These are phyloP conservation scores for Sclerospora graminicola DNA, from an alignment of 352 stramenopile genomes.

Conservation along the genomic window DNA sequence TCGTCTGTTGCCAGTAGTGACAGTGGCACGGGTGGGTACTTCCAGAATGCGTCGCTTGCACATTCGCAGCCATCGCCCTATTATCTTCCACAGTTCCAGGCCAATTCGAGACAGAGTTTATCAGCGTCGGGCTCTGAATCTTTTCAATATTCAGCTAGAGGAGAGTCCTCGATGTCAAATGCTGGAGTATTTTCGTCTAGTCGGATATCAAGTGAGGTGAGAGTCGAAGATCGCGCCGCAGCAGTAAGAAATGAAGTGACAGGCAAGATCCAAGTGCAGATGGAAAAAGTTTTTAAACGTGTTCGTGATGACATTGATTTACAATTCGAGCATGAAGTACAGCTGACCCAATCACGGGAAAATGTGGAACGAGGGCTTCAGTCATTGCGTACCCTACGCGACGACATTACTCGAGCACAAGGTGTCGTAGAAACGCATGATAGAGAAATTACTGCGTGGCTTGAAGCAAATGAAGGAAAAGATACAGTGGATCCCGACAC, in stretches of 20 bases:
- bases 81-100: slow-evolving; percentile 21
- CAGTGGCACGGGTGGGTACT: slow-evolving; percentile 30
- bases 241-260: slow-evolving; percentile 63
- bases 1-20: slow-evolving; percentile 4
- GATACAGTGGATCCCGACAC: slow-evolving; percentile 67
- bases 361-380: slow-evolving; percentile 68
- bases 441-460: slow-evolving; percentile 46
- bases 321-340: slow-evolving; percentile 80
- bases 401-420: slow-evolving; percentile 47
- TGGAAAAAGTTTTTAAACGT: slow-evolving; percentile 72
- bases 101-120: slow-evolving; percentile 14
- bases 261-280: slow-evolving; percentile 65
- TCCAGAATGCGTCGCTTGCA: slow-evolving; percentile 28
- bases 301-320: slow-evolving; percentile 79
- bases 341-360: slow-evolving; percentile 69
- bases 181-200: slow-evolving; percentile 8
- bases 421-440: slow-evolving; percentile 48
- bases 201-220: slow-evolving; percentile 3
- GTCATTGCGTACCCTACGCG: slow-evolving; percentile 57
- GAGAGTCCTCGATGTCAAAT: slow-evolving; percentile 8
- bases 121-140: slow-evolving; percentile 23
- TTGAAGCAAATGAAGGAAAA: slow-evolving; percentile 72
- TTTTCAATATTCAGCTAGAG: slow-evolving; percentile 12
- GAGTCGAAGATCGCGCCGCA: slow-evolving; percentile 33
- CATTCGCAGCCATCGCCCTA: slow-evolving; percentile 28